Evolutionary conservation across 164 flowering plant genomes (phyloP).

Genomic region (Paratinospora sagittata): DNA sequence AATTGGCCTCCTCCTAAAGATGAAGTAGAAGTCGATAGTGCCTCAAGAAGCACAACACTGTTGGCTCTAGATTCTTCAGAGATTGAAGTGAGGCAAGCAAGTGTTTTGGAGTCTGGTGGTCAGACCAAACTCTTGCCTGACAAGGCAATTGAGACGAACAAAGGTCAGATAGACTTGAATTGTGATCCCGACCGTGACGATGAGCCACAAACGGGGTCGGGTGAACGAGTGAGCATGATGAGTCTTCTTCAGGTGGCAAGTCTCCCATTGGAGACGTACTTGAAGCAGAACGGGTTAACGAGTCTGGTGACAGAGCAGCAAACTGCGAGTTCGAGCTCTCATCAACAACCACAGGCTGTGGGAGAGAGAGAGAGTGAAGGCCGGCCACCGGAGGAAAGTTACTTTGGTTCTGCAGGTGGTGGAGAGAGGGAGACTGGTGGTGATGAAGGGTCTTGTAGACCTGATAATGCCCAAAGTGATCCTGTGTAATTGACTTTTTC

Average conservation of each 20-base stretch:
- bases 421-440: constrained; percentile 31
- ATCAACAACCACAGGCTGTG: constrained; percentile 24
- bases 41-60: constrained; percentile 21
- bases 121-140: constrained; percentile 24
- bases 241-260: constrained; percentile 65
- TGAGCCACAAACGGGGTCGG: constrained; percentile 22
- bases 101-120: constrained; percentile 27
- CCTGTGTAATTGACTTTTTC: constrained; percentile 9
- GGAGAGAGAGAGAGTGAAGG: constrained; percentile 44
- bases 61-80: constrained; percentile 28
- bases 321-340: constrained; percentile 37
- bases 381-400: constrained; percentile 24
- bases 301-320: constrained; percentile 58
- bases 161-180: constrained; percentile 59
- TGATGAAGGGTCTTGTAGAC: constrained; percentile 27
- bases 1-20: constrained; percentile 28
- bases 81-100: constrained; percentile 25
- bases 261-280: constrained; percentile 62
- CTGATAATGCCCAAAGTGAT: constrained; percentile 29
- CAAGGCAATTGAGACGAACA: constrained; percentile 26
- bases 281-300: constrained; percentile 68
- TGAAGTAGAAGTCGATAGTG: constrained; percentile 53
- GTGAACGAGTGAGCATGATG: constrained; percentile 52
- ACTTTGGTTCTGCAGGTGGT: constrained; percentile 20
- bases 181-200: constrained; percentile 60